Evolutionary conservation across 768 basidiomycete species (phyloP), one percentile per base, ranked within the genome.

Genomic region (Suillus brevipes): DNA sequence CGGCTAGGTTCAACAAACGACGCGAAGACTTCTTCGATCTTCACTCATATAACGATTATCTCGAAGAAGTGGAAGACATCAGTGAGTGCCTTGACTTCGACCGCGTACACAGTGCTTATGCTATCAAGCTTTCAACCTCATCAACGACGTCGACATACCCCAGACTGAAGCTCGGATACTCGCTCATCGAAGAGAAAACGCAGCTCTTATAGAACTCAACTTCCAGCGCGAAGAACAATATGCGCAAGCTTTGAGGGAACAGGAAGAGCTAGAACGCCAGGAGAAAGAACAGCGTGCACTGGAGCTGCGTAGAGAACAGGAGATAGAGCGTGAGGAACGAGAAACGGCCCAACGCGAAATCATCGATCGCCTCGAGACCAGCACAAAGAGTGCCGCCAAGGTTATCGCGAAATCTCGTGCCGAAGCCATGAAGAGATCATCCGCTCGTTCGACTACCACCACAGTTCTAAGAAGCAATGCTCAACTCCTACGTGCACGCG

Each of bases 41-140:
- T 49, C 83, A 85, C 13, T 82, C 86, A 18, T 98, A 96, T 77
- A 97, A 99, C 71, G 92, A 99, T 74, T 99, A 99, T 74, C 85
- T 99, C 13, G 95, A 99, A 77, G 88, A 94, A 75, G 95, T 96
- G 3, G 97, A 99, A 78, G 94, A 97, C 71, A 90, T 98, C 69
- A 87, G 89, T 88, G 67, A 73, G 87, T 73, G 9, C 31, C 62
- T 36, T 13, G 14, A 9, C 34, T 25, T 50, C 34, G 8, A 56
- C 23, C 8, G 13, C 9, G 31, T 13, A 16, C 18, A 28, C 40
- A 34, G 31, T 60, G 6, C 53, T 38, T 61, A 36, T 65, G 36
- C 57, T 61, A 59, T 36, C 13, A 60, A 96, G 96, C 94, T 6
- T 98, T 97, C 81, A 98, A 99, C 75, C 88, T 99, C 40, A 95